These are phyloP conservation scores for Syncephalis fuscata DNA, from an alignment of 371 early-diverging fungal species.

Conservation along the genomic window DNA sequence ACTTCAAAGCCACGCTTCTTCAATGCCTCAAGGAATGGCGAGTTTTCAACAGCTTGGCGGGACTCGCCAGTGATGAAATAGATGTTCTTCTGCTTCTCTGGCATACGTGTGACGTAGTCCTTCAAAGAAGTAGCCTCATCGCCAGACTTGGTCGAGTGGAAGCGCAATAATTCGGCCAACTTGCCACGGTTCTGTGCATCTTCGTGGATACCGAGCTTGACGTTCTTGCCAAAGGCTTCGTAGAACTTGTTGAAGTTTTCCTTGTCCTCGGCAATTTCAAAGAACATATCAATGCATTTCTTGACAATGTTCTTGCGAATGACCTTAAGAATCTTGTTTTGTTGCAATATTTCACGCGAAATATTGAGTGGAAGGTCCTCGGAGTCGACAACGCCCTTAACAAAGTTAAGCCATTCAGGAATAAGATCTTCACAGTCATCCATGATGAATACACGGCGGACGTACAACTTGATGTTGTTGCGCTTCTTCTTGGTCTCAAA, in stretches of 20 bases:
- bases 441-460: constrained; percentile 94
- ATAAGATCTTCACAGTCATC: constrained; percentile 90
- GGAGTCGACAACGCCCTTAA: constrained; percentile 87
- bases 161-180: constrained; percentile 80
- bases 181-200: constrained; percentile 73
- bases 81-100: constrained; percentile 68
- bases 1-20: constrained; percentile 96
- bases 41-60: constrained; percentile 85
- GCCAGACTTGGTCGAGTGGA: constrained; percentile 84
- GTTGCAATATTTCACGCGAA: constrained; percentile 92
- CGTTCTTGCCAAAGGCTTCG: constrained; percentile 80
- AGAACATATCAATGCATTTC: constrained; percentile 87
- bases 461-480: constrained; percentile 92
- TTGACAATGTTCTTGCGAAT: constrained; percentile 86
- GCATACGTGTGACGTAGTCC: constrained; percentile 83
- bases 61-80: constrained; percentile 98
- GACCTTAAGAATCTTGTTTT: constrained; percentile 87
- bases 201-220: constrained; percentile 90
- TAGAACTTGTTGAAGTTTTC: constrained; percentile 88
- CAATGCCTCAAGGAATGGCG: constrained; percentile 96
- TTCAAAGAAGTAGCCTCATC: constrained; percentile 80
- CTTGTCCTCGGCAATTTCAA: constrained; percentile 74
- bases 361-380: constrained; percentile 95
- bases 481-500: constrained; percentile 81
- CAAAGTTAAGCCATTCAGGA: constrained; percentile 79